Conservation (phyloP, 177 flowering plant genomes). For the Vitis hybrid region DNA sequence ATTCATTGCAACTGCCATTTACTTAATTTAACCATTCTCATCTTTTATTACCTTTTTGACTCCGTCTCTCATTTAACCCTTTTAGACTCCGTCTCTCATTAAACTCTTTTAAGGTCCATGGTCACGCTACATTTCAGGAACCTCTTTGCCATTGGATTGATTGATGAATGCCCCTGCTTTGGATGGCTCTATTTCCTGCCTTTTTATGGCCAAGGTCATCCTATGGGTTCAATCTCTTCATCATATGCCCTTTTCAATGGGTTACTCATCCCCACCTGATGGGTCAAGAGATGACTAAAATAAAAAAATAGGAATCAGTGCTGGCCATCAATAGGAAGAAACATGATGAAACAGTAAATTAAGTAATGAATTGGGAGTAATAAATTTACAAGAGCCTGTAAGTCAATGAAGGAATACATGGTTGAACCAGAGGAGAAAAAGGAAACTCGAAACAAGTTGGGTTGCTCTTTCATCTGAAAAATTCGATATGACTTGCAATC, state of each 20-base stretch:
- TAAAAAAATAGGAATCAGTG: background rate
- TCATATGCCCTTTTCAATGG: background rate
- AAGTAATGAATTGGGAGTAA: background rate
- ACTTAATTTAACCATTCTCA: constrained; percentile 1
- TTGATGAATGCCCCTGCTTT: no score
- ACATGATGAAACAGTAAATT: background rate
- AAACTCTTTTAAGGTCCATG: no score
- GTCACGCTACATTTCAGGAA: no score
- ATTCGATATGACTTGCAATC: constrained; percentile 76
- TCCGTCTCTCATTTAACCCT: no score
- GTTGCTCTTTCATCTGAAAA: constrained; percentile 28
- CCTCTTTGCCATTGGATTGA: no score
- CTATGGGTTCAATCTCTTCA: background rate
- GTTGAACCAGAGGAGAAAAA: constrained; percentile 1
- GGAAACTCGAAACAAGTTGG: background rate
- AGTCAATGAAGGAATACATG: background rate
- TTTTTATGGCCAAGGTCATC: no score
- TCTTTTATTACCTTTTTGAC: no score
- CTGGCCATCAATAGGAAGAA: no score
- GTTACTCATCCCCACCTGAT: background rate
- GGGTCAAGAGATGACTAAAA: background rate
- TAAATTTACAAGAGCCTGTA: background rate
- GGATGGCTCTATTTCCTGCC: no score
- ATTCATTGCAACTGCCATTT: background rate
- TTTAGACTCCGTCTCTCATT: no score